Evolutionary conservation across 2,329 filamentous ascomycete genomes (phyloP), one percentile per base, ranked within the genome.

Genomic region (Phialocephala subalpina): DNA sequence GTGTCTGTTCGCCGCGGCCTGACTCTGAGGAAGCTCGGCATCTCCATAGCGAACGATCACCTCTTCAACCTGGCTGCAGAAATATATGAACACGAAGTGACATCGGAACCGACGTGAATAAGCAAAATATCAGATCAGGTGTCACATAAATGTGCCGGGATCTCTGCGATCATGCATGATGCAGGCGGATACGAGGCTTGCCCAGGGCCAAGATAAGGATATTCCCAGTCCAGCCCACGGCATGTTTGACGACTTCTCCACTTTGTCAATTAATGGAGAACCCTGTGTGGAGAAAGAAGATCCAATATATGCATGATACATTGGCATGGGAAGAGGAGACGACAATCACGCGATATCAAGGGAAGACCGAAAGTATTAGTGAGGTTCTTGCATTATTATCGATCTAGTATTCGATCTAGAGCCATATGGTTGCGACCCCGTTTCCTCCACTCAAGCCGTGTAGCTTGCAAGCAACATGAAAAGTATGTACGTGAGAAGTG

Each of bases 401-500:
- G 52, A 57, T 35, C 55, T 36, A 57, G 29, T 5, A 12, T 56
- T 22, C 36, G 35, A 57, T 57, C 55, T 57, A 40, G 18, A 57
- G 29, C 22, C 12, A 57, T 14, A 36, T 57, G 55, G 22, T 36
- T 33, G 25, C 52, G 20, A 57, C 22, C 18, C 6, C 52, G 25
- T n/a, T 55, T 20, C 60, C 40, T 29, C 16, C 25, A 33, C 29
- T 58, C 27, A 40, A 62, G 60, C 60, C 52, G n/a, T 33, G 27
- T 35, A 60, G 56, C 53, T 29, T 59, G 40, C 56, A 64, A 60
- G 62, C 49, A 58, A 57, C 27, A 66, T 67, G 57, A 65, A 65
- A 58, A 64, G 49, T 69, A 69, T 69, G 63, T 71, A 70, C 60
- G 38, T 63, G 60, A 67, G 65, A 70, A 71, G 56, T 65, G 66